Base-by-base conservation (phyloP, 139 green algal species). In the Micractinium sp. region DNA sequence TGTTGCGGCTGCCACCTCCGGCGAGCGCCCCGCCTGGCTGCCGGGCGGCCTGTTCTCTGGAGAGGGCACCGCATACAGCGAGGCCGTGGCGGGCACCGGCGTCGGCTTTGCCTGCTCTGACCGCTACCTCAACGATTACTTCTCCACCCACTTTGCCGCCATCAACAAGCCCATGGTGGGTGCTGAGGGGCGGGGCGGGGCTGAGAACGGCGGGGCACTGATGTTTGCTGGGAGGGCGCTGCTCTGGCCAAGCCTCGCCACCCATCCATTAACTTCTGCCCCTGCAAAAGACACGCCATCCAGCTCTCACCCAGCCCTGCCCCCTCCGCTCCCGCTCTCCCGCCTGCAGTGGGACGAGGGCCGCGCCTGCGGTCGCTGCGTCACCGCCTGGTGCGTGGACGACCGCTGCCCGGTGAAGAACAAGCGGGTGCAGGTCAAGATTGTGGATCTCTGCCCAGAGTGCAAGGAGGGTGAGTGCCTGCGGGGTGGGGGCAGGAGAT, bases 81-180 rank as follows among this genome's bases (percentile, higher is more conserved):
- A 85, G 13, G 76, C 86, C 0, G 86, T 90, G 56, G 3, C 75
- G 60, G 85, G 76, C 77, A 89, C 35, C 16, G 76, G 77, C 23
- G 61, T 35, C 0, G 39, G 36, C 61, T 90, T 90, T 85, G 86
- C 86, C 76, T 90, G 86, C 86, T 80, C 71, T 38, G 79, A 67
- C 86, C 86, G 77, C 86, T 90, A 86, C 77, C 86, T 90, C 41
- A 85, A 90, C 77, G 20, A 47, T 76, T 90, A 67, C 56, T 81
- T 81, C 77, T 78, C 41, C 77, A 78, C 53, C 31, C 20, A 90
- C 63, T 90, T 90, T 79, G 86, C 74, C 22, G 86, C 86, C 86
- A 90, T 90, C 71, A 90, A 90, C 86, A 41, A 36, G 35, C 82
- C 82, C 61, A 87, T 87, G 82, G 82, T 71, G 63, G 22, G 63